phyloP scores from a whole-genome alignment of 345 rosid genomes.

The Kandelia obovata region DNA sequence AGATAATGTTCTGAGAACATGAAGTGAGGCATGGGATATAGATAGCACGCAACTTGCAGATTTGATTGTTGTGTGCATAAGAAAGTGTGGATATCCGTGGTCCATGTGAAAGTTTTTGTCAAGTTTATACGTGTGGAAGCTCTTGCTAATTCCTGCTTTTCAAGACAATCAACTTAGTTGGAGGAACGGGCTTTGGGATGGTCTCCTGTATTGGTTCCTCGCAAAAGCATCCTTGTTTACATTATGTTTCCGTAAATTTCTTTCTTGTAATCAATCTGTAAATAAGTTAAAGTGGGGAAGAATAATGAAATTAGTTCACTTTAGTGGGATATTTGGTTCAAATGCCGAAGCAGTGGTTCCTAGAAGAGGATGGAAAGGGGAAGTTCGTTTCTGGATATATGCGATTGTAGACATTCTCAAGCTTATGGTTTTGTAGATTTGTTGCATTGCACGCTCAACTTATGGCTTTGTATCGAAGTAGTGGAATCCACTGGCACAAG shows the following conservation, averaged over 20 bases:
- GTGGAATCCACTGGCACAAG: too few species aligned
- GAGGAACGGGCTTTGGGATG: not conserved
- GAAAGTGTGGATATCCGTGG: not conserved
- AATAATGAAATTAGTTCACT: too few species aligned
- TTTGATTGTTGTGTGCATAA: constrained; percentile 16
- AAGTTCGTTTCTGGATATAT: not conserved
- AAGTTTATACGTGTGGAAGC: not conserved
- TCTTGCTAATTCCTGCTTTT: not conserved
- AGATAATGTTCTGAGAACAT: not conserved
- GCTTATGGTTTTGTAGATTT: too few species aligned
- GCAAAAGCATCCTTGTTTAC: constrained; percentile 1
- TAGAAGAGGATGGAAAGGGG: not conserved
- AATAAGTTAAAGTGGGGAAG: not conserved
- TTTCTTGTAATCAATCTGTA: not conserved
- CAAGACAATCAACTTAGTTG: not conserved
- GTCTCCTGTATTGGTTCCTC: constrained; percentile 7
- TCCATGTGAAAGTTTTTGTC: not conserved
- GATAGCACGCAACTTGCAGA: not conserved
- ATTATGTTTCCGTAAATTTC: not conserved
- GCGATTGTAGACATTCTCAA: too few species aligned
- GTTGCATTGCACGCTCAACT: too few species aligned
- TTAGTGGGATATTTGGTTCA: not conserved
- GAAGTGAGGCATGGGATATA: not conserved
- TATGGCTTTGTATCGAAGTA: too few species aligned
- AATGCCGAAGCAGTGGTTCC: not conserved